Conservation (phyloP, 352 stramenopile species). For the Phytophthora europaea region DNA sequence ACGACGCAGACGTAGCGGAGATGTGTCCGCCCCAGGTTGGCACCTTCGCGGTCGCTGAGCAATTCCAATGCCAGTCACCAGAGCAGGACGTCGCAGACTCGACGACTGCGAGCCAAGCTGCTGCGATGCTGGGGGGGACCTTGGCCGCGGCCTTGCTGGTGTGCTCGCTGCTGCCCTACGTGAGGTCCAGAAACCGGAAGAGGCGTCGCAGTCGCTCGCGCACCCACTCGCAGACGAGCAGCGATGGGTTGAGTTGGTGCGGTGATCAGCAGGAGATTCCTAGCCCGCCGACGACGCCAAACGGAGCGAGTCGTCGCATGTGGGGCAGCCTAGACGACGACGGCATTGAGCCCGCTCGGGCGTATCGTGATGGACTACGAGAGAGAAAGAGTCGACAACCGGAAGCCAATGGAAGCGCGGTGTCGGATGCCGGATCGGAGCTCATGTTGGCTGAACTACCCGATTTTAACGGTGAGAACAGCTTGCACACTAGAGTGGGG, state of each 20-base stretch:
- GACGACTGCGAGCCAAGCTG: slow-evolving; percentile 29
- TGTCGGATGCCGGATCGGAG: slow-evolving; percentile 29
- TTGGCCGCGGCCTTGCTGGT: slow-evolving; percentile 37
- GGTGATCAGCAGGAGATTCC: slow-evolving; percentile 13
- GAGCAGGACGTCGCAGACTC: slow-evolving; percentile 9
- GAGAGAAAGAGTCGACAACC: slow-evolving; percentile 17
- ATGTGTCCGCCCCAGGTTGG: slow-evolving; percentile 36
- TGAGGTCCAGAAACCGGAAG: slow-evolving; percentile 23
- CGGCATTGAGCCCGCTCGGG: slow-evolving; percentile 28
- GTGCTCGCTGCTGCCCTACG: slow-evolving; percentile 38
- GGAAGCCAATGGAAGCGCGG: slow-evolving; percentile 17
- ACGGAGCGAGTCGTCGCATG: slow-evolving; percentile 26
- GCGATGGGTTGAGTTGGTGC: slow-evolving; percentile 9
- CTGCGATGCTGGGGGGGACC: slow-evolving; percentile 38
- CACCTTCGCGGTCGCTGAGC: slow-evolving; percentile 27
- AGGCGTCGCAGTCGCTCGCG: slow-evolving; percentile 26
- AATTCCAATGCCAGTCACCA: slow-evolving; percentile 18
- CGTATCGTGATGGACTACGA: slow-evolving; percentile 13
- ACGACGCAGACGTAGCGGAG: slow-evolving; percentile 11
- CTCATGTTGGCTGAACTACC: slow-evolving; percentile 46
- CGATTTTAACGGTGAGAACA: slow-evolving; percentile 49
- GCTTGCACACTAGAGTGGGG: neutral
- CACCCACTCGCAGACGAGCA: slow-evolving; percentile 13
- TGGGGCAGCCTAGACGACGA: slow-evolving; percentile 24
- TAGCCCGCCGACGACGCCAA: slow-evolving; percentile 24